Base-by-base conservation (phyloP, 1,284 basidiomycete species). In the Apiotrichum mycotoxinovorans region DNA sequence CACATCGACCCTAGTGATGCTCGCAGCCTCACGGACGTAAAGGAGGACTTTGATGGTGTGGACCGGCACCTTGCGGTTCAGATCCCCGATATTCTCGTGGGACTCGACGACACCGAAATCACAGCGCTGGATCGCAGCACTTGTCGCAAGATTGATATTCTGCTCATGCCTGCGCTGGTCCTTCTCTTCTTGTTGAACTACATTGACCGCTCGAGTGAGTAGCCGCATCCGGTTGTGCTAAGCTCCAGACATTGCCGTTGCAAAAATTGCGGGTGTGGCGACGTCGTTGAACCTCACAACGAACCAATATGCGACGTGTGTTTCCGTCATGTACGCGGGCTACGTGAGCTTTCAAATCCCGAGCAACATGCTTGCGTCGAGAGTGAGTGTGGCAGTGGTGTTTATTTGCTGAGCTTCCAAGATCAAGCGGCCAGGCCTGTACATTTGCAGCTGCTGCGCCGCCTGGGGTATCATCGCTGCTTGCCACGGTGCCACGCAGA, bases 401-500 rank as follows among this genome's bases (percentile, higher is more conserved):
- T n/a, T n/a, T n/a, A 17, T 9, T 56, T 46, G 15, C 25, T 15
- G 4, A 8, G 20, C 17, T 7, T 34, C 22, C 34, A 9, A 37
- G 18, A 25, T 48, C 33, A 33, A 23, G 42, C 17, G 35, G 60
- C 45, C 22, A 60, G 66, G 42, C 17, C 48, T 25, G 2, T 50
- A 50, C 48, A 50, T 41, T n/a, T 50, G 48, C 37, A 9, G 14
- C 25, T n/a, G 61, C 59, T 71, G 67, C 43, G 66, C 50, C 11
- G 27, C 62, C 1, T 74, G 72, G 72, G 72, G 72, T 46, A 26
- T 65, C 14, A 64, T 74, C 42, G 71, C 70, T 9, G 70, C 52
- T 4, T 66, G 63, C 37, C 73, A 70, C 8, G 69, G 63, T 27
- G 65, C 63, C 1, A 66, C 67, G 9, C 51, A 66, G 12, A 61